These are phyloP conservation scores for Chimonanthus praecox DNA, from an alignment of 164 flowering plant genomes.

Conservation along the genomic window DNA sequence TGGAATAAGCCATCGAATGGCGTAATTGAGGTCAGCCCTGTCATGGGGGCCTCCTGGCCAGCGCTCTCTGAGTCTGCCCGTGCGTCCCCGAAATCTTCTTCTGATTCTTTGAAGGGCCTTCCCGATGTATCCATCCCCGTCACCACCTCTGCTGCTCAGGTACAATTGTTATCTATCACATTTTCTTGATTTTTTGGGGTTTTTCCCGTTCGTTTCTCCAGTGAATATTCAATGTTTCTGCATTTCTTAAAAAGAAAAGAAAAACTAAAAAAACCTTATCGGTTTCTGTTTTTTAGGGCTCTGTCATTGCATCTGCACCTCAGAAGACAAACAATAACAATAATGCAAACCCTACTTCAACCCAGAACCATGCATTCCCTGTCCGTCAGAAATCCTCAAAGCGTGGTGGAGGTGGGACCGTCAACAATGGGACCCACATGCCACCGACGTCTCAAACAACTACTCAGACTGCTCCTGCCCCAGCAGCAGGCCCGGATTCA, in stretches of 20 bases:
- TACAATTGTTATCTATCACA: not conserved
- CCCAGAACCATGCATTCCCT: conserved; percentile 24
- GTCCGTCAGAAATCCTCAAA: conserved; percentile 43
- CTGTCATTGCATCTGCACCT: conserved; percentile 26
- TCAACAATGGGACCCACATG: conserved; percentile 26
- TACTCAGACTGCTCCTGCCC: conserved; percentile 22
- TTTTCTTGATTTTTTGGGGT: not conserved
- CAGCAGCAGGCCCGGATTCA: conserved; percentile 24
- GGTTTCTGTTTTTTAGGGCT: conserved; percentile 28
- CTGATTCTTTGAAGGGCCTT: conserved; percentile 31
- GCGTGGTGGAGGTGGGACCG: conserved; percentile 31
- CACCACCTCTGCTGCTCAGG: conserved; percentile 16
- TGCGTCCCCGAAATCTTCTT: conserved; percentile 41
- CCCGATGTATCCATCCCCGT: conserved; percentile 41
- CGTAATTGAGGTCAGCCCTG: conserved; percentile 26
- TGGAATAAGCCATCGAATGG: conserved; percentile 66
- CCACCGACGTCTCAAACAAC: conserved; percentile 13
- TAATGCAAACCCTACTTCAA: conserved; percentile 33
- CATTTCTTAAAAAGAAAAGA: not conserved
- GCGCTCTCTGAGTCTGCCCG: conserved; percentile 60
- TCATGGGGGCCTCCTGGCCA: conserved; percentile 71
- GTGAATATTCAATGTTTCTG: not conserved
- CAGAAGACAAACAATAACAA: conserved; percentile 25
- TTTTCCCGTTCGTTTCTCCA: not conserved
- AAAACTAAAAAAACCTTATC: not conserved